Percentiles rank a stretch among this genome's conserved stretches.
Conservation (phyloP, 2,329 filamentous ascomycete genomes). For the Cercospora sp. region DNA sequence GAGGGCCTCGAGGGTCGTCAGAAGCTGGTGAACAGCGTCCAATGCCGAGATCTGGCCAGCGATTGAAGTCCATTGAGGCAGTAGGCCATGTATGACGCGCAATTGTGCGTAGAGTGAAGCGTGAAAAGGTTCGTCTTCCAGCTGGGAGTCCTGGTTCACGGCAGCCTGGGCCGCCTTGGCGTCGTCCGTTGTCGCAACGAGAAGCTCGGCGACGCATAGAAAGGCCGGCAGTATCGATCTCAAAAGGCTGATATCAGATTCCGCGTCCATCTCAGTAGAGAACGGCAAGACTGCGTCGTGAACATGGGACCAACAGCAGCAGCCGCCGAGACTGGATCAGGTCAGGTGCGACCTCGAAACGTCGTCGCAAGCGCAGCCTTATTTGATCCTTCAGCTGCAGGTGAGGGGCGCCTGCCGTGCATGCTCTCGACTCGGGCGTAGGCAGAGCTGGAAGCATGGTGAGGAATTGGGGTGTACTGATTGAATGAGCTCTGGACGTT, state of each 20-base stretch:
- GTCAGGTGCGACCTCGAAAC: background rate
- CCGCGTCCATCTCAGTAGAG: background rate
- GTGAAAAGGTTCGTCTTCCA: background rate
- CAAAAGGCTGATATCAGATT: background rate
- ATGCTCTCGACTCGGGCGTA: background rate
- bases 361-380: background rate
- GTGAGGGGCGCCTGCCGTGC: background rate
- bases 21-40: background rate
- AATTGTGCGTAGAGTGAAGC: background rate
- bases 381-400: background rate
- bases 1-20: background rate
- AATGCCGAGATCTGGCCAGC: background rate
- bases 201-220: background rate
- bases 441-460: background rate
- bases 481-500: background rate
- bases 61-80: background rate
- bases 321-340: background rate
- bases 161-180: background rate
- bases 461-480: background rate
- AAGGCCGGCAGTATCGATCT: background rate
- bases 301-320: background rate
- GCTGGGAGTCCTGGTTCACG: background rate
- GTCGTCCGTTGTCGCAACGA: background rate
- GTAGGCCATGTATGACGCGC: background rate
- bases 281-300: background rate